Base-by-base conservation (phyloP, 257 asterid genomes). In the Nyctanthes arbortristis region DNA sequence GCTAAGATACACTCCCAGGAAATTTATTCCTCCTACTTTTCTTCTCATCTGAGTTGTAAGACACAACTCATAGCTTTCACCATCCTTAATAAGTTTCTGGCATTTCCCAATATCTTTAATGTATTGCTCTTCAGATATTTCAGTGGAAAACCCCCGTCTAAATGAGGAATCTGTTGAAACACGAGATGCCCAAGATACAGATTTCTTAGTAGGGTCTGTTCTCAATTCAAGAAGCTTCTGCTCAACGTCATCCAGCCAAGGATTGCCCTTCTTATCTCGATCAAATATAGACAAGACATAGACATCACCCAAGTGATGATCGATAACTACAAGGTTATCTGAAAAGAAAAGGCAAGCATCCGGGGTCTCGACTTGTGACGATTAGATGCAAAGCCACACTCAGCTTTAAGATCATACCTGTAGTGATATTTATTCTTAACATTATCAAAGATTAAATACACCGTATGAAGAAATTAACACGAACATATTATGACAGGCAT, bases 341-440 rank as follows among this genome's bases (percentile, higher is more conserved):
- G 96, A 28, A 60, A 94, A 94, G 96, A 89, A 94, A 73, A 94
- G 86, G 81, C 99, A 94, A 60, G 99, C 99, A 74, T 94, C 99
- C 1, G 99, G 99, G 66, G 87, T 74, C 75, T 82, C 36, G 99
- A 89, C 57, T 84, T 85, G 75, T 91, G 97, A 72, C 60, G 77
- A 78, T 89, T 94, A 36, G 77, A 58, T 31, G 79, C 74, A 65
- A 87, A 79, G 58, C 97, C 97, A 71, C 97, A 89, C 83, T 94
- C 99, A 61, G 82, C 87, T 85, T 94, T 94, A 66, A 94, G 99
- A 74, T 87, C 97, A 45, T 93, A 93, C 83, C 99, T 93, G 97
- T 81, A 76, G 61, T 28, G 62, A 74, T 34, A 55, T 59, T 40
- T 9, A 65, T 36, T 20, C 43, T 61, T 43, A 72, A 25, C 47